Base-by-base conservation (phyloP, 768 basidiomycete species). In the Suillus fuscotomentosus region DNA sequence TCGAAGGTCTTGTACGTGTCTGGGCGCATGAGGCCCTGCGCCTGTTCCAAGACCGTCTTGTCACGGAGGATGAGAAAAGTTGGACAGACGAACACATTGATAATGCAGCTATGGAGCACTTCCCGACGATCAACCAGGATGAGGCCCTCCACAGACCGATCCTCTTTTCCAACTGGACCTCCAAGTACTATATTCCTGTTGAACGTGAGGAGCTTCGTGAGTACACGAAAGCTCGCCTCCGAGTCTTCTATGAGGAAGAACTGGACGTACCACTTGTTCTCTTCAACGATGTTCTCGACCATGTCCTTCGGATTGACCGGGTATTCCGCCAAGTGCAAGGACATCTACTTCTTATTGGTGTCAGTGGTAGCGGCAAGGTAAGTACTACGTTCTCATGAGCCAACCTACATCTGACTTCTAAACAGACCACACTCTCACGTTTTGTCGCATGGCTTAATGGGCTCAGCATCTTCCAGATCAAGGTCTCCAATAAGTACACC, bases 401-500 rank as follows among this genome's bases (percentile, higher is more conserved):
- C 54, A 24, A 64, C 64, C 48, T 67, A 63, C 63, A 63, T 62
- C 68, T 73, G 38, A 68, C 62, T 65, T 54, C 14, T 60, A 17
- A 34, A 10, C 72, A 98, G 97, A 99, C 97, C 5, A 99, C 96
- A 0, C 79, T 99, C 2, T 97, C 97, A 45, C 90, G 97, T 55
- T 99, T 99, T 75, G 97, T 99, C 34, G 97, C 97, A 0, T 99
- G 97, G 97, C 98, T 99, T 90, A 99, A 99, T 70, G 97, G 97
- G 51, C 81, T 99, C 61, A 97, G 93, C 73, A 96, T 99, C 68
- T 99, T 97, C 85, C 97, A 99, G 75, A 97, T 99, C 84, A 99
- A 99, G 75, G 97, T 99, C 5, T 98, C 97, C 27, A 99, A 99
- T 82, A 97, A 95, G 75, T 99, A 99, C 75, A 97, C 95, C 2